A percentile compares a stretch with the other conserved stretches of the same genome.
Conservation (phyloP, 2,329 filamentous ascomycete species). For the Harringtonia aguacate region DNA sequence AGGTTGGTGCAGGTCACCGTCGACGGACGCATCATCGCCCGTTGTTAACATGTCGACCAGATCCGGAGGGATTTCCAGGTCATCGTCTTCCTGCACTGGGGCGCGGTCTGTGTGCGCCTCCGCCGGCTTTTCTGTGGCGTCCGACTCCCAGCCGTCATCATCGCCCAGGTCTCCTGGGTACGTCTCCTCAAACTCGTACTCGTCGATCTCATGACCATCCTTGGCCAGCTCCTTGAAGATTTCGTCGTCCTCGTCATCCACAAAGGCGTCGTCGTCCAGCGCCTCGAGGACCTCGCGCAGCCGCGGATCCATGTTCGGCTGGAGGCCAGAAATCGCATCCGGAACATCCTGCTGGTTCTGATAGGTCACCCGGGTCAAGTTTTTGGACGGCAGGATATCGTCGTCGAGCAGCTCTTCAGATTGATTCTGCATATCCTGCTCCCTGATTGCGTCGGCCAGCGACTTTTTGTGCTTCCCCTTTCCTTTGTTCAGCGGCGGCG, state of each 20-base stretch:
- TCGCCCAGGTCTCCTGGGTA: slow-evolving; percentile 45
- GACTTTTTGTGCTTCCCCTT: slow-evolving; percentile 73
- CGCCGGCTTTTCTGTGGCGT: slow-evolving; percentile 74
- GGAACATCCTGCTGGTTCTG: slow-evolving; percentile 90
- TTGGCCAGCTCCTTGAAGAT: slow-evolving; percentile 53
- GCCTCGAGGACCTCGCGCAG: slow-evolving; percentile 86
- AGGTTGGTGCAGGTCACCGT: neutral
- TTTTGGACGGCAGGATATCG: slow-evolving; percentile 69
- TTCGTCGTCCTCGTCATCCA: slow-evolving; percentile 80
- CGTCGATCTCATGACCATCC: slow-evolving; percentile 39
- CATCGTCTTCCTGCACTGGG: slow-evolving; percentile 40
- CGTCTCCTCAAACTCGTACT: slow-evolving; percentile 65
- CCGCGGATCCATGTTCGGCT: slow-evolving; percentile 95
- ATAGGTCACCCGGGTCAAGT: slow-evolving; percentile 66
- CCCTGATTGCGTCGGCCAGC: slow-evolving; percentile 71
- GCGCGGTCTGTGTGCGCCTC: slow-evolving; percentile 17
- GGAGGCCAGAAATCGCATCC: slow-evolving; percentile 83
- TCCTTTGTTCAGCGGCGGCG: slow-evolving; percentile 46
- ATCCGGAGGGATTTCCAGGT: slow-evolving; percentile 34
- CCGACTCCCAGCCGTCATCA: slow-evolving; percentile 89
- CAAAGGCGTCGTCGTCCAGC: slow-evolving; percentile 88
- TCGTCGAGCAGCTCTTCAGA: slow-evolving; percentile 55
- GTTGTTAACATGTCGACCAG: slow-evolving; percentile 37
- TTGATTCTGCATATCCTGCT: slow-evolving; percentile 44
- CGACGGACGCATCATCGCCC: too few relatives aligned